Conservation (phyloP, 371 early-diverging fungal species). For the Zychaea mexicana region DNA sequence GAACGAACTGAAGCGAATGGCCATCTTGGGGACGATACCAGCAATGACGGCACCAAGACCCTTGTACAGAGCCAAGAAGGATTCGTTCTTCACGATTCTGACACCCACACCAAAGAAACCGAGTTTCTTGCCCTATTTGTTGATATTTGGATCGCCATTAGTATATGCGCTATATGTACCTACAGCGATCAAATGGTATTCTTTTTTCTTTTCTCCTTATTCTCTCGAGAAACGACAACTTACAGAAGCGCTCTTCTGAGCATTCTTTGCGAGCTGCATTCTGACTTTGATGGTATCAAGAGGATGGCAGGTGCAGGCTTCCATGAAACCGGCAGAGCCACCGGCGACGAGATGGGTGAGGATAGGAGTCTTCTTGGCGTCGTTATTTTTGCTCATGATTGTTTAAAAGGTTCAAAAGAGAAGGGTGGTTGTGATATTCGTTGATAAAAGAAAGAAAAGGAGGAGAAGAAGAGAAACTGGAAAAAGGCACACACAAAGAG, state of each 20-base stretch:
- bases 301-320: slow-evolving; percentile 95
- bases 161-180: neutral
- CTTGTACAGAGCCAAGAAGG: slow-evolving; percentile 92
- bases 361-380: slow-evolving; percentile 46
- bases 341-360: slow-evolving; percentile 85
- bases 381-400: slow-evolving; percentile 35
- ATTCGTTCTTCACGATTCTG: slow-evolving; percentile 87
- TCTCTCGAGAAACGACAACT: slow-evolving; percentile 10
- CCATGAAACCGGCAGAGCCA: slow-evolving; percentile 93
- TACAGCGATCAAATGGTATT: neutral
- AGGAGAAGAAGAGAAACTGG: slow-evolving; percentile 3
- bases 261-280: slow-evolving; percentile 80
- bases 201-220: neutral
- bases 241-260: slow-evolving; percentile 42
- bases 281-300: slow-evolving; percentile 97
- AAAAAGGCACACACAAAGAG: neutral
- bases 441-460: slow-evolving; percentile 6
- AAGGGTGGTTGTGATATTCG: slow-evolving; percentile 11
- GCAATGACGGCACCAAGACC: slow-evolving; percentile 97
- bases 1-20: slow-evolving; percentile 96
- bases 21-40: slow-evolving; percentile 99
- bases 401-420: neutral
- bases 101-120: slow-evolving; percentile 85
- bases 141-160: neutral
- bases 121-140: slow-evolving; percentile 40